Evolutionary conservation across 139 green algal species (phyloP).

Genomic region (Helicosporidium sp.): DNA sequence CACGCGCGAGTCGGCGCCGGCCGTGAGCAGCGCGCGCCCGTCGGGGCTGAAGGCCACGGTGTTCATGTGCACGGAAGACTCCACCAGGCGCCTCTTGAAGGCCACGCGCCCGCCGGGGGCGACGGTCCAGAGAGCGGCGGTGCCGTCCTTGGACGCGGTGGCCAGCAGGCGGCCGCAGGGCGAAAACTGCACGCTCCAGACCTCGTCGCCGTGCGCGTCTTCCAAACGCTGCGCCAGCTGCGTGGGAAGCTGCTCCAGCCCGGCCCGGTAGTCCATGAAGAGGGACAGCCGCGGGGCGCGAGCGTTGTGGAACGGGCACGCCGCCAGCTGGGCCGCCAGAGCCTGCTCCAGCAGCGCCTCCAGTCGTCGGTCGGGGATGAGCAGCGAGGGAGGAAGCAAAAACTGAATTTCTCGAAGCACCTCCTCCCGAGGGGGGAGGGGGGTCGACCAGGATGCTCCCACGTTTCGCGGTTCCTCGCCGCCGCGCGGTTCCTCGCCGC

Average conservation of each 20-base stretch:
- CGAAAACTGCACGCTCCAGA: conserved; percentile 17
- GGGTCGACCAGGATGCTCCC: too few relatives aligned
- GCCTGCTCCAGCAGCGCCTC: conserved; percentile 51
- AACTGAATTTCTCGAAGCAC: conserved; percentile 19
- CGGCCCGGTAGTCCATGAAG: conserved; percentile 51
- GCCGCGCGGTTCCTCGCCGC: conserved; percentile 1
- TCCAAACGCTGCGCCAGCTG: conserved; percentile 19
- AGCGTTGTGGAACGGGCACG: conserved; percentile 48
- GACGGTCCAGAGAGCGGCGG: conserved; percentile 37
- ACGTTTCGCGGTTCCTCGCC: too few relatives aligned
- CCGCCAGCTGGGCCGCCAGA: conserved; percentile 12
- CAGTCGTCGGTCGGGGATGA: conserved; percentile 47
- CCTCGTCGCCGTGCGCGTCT: conserved; percentile 28
- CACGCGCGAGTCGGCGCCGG: conserved; percentile 18
- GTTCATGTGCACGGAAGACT: conserved; percentile 15
- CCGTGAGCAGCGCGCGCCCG: conserved; percentile 11
- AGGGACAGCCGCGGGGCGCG: conserved; percentile 24
- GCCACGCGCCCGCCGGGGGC: not conserved
- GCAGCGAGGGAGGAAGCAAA: conserved; percentile 21
- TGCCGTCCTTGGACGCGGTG: conserved; percentile 48
- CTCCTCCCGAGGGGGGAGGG: conserved; percentile 18
- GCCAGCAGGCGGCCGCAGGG: conserved; percentile 35
- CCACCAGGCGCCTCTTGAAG: not conserved
- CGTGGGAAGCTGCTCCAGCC: conserved; percentile 47
- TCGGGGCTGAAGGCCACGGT: conserved; percentile 41